Percentiles rank a stretch among this genome's conserved stretches.
These are phyloP conservation scores for Uronychia setigera DNA, from an alignment of 73 alveolate genomes.

Conservation along the genomic window DNA sequence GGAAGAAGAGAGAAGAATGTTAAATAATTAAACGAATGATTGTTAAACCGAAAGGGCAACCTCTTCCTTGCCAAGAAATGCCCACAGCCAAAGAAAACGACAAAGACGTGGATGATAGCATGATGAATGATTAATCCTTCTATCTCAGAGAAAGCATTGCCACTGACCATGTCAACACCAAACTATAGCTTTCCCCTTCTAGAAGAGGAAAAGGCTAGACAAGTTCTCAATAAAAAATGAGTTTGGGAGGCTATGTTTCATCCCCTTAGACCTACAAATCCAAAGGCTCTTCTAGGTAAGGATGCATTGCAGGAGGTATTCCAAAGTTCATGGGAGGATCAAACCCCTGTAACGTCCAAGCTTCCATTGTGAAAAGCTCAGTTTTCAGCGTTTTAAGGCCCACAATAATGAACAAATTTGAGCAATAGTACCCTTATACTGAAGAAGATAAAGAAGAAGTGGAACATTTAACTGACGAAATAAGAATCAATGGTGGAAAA, in stretches of 20 bases:
- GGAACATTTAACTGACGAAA: not conserved
- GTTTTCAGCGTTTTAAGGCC: not conserved
- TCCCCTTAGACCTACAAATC: not conserved
- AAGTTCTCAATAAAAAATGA: not conserved
- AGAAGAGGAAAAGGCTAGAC: too few relatives aligned
- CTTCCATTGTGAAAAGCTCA: not conserved
- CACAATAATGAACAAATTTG: not conserved
- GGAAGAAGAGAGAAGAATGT: not conserved
- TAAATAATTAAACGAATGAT: too few relatives aligned
- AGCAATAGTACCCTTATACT: not conserved
- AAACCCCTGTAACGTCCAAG: not conserved
- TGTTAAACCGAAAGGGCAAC: too few relatives aligned
- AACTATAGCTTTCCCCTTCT: too few relatives aligned
- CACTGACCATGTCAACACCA: too few relatives aligned
- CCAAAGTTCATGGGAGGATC: not conserved
- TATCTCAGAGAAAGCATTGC: too few relatives aligned
- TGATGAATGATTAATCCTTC: too few relatives aligned
- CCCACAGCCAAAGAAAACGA: too few relatives aligned
- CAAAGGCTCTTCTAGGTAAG: not conserved
- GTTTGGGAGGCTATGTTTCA: not conserved
- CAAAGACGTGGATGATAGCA: too few relatives aligned
- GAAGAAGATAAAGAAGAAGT: not conserved
- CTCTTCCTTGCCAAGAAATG: too few relatives aligned
- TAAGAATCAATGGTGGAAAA: not conserved
- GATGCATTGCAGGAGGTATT: not conserved